A percentile compares a stretch with the other conserved stretches of the same genome.
phyloP scores from a whole-genome alignment of 2,329 filamentous ascomycete species.

The Cladophialophora bantiana region DNA sequence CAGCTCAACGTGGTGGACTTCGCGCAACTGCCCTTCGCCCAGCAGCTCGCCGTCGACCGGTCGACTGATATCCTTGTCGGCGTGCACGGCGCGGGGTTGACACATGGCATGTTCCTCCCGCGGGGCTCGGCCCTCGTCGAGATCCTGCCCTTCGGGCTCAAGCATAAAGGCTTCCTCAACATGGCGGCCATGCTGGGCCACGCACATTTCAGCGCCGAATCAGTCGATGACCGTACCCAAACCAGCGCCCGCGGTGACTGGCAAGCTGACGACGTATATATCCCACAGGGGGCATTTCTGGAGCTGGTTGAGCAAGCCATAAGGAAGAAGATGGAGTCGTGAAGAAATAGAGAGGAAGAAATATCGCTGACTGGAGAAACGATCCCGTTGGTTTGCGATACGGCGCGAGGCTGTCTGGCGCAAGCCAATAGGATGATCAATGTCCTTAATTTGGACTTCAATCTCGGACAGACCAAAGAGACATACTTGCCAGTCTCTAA shows the following conservation, averaged over 20 bases:
- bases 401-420: too few relatives aligned
- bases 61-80: slow-evolving; percentile 1
- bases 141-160: slow-evolving; percentile 1
- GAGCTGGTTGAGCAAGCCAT: slow-evolving; percentile 1
- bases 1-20: neutral
- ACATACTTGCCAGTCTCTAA: too few relatives aligned
- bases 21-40: neutral
- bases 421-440: too few relatives aligned
- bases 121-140: neutral
- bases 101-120: neutral
- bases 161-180: slow-evolving; percentile 1
- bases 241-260: neutral
- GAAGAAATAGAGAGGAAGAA: neutral
- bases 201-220: neutral
- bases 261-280: slow-evolving; percentile 1
- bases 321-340: slow-evolving; percentile 1
- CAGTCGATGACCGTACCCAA: neutral
- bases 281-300: neutral
- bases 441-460: too few relatives aligned
- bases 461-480: too few relatives aligned
- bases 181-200: slow-evolving; percentile 3
- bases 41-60: neutral
- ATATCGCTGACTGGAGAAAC: neutral
- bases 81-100: slow-evolving; percentile 1
- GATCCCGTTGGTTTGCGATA: too few relatives aligned